Conservation (phyloP, 768 basidiomycete genomes). For the Mycena amicta region DNA sequence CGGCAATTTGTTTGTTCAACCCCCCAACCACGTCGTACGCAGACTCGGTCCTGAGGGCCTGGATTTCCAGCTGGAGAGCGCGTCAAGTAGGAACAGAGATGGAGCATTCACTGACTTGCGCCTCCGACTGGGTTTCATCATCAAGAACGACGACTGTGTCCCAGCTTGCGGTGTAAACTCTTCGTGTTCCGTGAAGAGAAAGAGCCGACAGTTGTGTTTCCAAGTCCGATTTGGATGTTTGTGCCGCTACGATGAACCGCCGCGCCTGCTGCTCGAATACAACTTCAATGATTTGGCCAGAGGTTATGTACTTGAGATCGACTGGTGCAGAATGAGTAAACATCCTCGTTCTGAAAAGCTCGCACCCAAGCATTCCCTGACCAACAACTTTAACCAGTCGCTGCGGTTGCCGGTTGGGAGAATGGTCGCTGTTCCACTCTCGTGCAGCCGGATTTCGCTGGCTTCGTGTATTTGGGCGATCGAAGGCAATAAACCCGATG, state of each 20-base stretch:
- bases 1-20: constrained; percentile 80
- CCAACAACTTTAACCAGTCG: constrained; percentile 69
- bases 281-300: constrained; percentile 62
- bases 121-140: too few species aligned
- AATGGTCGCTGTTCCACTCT: constrained; percentile 30
- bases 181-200: constrained; percentile 34
- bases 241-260: constrained; percentile 52
- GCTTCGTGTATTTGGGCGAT: constrained; percentile 55
- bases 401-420: constrained; percentile 38
- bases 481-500: constrained; percentile 48
- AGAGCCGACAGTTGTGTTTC: constrained; percentile 46
- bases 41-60: constrained; percentile 56
- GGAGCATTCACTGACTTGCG: too few species aligned
- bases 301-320: constrained; percentile 68
- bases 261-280: constrained; percentile 62
- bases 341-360: constrained; percentile 9
- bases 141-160: constrained; percentile 57
- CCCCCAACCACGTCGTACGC: constrained; percentile 90
- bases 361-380: constrained; percentile 72
- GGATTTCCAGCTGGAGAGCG: too few species aligned
- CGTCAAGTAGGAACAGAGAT: too few species aligned
- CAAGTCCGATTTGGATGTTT: constrained; percentile 32
- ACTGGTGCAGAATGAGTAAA: constrained; percentile 45
- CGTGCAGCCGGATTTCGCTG: constrained; percentile 52
- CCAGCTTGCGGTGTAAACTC: constrained; percentile 70